phyloP scores from a whole-genome alignment of 2,329 filamentous ascomycete genomes.

The Camillea tinctor region DNA sequence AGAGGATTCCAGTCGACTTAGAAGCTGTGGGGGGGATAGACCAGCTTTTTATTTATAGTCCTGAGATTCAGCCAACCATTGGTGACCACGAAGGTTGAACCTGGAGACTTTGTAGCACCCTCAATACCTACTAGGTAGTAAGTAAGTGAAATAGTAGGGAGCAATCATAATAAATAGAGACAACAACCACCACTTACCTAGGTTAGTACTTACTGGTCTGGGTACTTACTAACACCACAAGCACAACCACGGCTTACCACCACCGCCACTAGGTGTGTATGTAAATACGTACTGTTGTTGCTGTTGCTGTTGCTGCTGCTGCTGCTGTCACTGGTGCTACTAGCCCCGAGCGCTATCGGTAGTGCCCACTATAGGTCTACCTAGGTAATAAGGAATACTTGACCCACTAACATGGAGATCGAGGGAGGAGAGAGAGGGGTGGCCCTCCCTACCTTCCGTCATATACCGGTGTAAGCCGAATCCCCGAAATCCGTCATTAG shows the following conservation, averaged over 20 bases:
- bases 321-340: too few relatives aligned
- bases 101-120: neutral
- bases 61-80: neutral
- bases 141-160: too few relatives aligned
- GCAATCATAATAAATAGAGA: too few relatives aligned
- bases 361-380: neutral
- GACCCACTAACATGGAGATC: neutral
- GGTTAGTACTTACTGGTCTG: too few relatives aligned
- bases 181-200: too few relatives aligned
- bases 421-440: neutral
- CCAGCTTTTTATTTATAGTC: neutral
- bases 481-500: too few relatives aligned
- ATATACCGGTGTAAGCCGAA: neutral
- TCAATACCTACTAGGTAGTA: too few relatives aligned
- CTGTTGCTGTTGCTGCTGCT: too few relatives aligned
- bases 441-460: neutral
- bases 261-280: too few relatives aligned
- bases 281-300: too few relatives aligned
- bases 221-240: too few relatives aligned
- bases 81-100: neutral
- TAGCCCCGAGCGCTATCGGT: neutral
- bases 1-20: neutral
- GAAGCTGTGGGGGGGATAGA: neutral
- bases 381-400: neutral
- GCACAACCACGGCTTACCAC: too few relatives aligned